A percentile compares a stretch with the other conserved stretches of the same genome.
These are phyloP conservation scores for Clathrus columnatus DNA, from an alignment of 768 basidiomycete genomes.

Conservation along the genomic window DNA sequence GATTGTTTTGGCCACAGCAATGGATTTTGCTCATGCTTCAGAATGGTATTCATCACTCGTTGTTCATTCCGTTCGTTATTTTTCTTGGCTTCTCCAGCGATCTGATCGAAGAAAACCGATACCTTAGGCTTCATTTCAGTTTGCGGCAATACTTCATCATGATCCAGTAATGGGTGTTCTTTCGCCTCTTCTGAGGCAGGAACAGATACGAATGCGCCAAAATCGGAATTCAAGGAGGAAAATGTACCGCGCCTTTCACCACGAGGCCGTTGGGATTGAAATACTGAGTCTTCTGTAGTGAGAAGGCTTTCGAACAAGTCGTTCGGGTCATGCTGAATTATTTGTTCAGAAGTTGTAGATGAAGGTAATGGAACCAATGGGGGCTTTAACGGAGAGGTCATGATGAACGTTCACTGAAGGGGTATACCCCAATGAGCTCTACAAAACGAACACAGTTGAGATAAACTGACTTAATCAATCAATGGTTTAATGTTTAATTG, in stretches of 20 bases:
- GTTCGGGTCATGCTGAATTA: not conserved
- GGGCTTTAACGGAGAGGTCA: not conserved
- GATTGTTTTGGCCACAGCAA: constrained; percentile 42
- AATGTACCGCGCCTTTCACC: not conserved
- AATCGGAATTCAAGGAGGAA: constrained; percentile 39
- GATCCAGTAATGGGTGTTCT: constrained; percentile 3
- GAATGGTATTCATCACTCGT: constrained; percentile 52
- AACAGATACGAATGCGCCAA: constrained; percentile 55
- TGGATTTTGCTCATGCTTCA: constrained; percentile 62
- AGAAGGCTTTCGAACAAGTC: constrained; percentile 9
- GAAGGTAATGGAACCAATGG: constrained; percentile 6
- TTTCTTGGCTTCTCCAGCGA: constrained; percentile 47
- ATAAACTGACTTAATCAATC: not conserved
- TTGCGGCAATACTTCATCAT: not conserved
- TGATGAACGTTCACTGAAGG: not conserved
- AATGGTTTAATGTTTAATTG: not conserved
- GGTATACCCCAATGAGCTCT: not conserved
- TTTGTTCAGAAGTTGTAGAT: not conserved
- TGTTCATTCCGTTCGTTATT: constrained; percentile 44
- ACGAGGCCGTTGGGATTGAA: not conserved
- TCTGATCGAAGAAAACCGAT: constrained; percentile 49
- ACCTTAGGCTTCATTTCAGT: constrained; percentile 9
- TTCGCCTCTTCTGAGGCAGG: constrained; percentile 45
- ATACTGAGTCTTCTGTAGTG: not conserved
- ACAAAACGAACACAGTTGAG: not conserved